These are phyloP conservation scores for Annona squamosa DNA, from an alignment of 164 flowering plant species.

Conservation along the genomic window DNA sequence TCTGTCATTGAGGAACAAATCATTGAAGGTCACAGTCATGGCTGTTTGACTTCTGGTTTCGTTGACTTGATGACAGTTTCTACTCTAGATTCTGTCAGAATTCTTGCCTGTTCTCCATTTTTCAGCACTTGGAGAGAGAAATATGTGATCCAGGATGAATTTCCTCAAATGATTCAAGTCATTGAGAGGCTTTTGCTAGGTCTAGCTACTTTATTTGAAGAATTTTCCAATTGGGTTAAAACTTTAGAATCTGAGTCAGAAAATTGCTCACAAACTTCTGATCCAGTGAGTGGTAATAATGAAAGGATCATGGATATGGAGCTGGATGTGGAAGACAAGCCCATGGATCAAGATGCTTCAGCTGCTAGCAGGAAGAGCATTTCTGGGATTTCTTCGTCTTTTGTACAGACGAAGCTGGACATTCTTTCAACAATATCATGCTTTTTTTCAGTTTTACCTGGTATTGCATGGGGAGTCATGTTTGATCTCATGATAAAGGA, in stretches of 20 bases:
- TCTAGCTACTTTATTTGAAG: constrained; percentile 43
- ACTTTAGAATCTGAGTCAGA: constrained; percentile 27
- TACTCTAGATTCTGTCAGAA: constrained; percentile 36
- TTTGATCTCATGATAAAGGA: constrained; percentile 58
- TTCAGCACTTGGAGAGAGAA: constrained; percentile 31
- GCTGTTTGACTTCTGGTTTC: constrained; percentile 28
- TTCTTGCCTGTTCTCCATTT: constrained; percentile 46
- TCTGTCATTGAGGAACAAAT: constrained; percentile 29
- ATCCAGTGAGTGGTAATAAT: constrained; percentile 14
- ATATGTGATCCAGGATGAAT: constrained; percentile 19
- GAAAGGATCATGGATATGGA: constrained; percentile 69
- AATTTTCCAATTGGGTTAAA: constrained; percentile 21
- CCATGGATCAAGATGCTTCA: constrained; percentile 37
- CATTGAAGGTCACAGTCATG: constrained; percentile 28
- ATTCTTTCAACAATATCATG: constrained; percentile 58
- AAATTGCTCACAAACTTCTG: constrained; percentile 20
- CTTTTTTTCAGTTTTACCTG: constrained; percentile 55
- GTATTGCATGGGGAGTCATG: constrained; percentile 58
- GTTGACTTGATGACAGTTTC: constrained; percentile 18
- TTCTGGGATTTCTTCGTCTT: constrained; percentile 23
- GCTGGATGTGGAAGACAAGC: constrained; percentile 54
- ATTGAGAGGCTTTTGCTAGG: constrained; percentile 55
- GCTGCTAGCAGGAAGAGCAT: constrained; percentile 27
- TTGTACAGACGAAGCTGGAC: constrained; percentile 52
- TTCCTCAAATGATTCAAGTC: constrained; percentile 27